These are phyloP conservation scores for Metschnikowia hibisci DNA, from an alignment of 805 yeast species.

Conservation along the genomic window DNA sequence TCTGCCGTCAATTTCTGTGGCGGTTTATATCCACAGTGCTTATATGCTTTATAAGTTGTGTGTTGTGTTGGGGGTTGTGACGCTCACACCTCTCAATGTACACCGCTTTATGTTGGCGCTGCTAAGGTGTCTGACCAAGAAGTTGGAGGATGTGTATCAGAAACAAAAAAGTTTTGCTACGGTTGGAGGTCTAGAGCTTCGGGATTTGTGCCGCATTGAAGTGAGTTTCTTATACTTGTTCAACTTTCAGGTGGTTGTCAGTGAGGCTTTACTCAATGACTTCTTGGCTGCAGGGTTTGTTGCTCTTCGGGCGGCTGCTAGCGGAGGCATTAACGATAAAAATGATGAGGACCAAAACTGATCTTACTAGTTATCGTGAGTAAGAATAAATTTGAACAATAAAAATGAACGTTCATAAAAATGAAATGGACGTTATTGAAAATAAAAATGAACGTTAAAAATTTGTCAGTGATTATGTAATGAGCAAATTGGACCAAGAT, in stretches of 20 bases:
- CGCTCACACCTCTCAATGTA: constrained; percentile 34
- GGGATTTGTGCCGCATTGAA: constrained; percentile 47
- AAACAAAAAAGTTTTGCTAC: constrained; percentile 41
- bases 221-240: constrained; percentile 46
- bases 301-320: constrained; percentile 21
- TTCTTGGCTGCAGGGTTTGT: constrained; percentile 32
- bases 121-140: constrained; percentile 37
- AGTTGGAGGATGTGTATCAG: constrained; percentile 43
- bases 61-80: constrained; percentile 30
- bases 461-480: too few species aligned
- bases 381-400: not conserved
- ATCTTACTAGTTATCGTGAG: not conserved
- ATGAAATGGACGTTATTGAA: too few species aligned
- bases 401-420: too few species aligned
- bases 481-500: too few species aligned
- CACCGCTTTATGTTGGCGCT: constrained; percentile 38
- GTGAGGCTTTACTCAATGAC: constrained; percentile 29
- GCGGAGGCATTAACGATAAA: too few species aligned
- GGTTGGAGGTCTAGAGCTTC: constrained; percentile 40
- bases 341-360: too few species aligned
- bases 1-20: constrained; percentile 37
- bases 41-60: constrained; percentile 34
- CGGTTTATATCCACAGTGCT: constrained; percentile 39
- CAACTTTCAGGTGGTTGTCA: constrained; percentile 48
- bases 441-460: too few species aligned